phyloP scores from a whole-genome alignment of 148 eudicot genomes.

The Fallopia convolvulus region DNA sequence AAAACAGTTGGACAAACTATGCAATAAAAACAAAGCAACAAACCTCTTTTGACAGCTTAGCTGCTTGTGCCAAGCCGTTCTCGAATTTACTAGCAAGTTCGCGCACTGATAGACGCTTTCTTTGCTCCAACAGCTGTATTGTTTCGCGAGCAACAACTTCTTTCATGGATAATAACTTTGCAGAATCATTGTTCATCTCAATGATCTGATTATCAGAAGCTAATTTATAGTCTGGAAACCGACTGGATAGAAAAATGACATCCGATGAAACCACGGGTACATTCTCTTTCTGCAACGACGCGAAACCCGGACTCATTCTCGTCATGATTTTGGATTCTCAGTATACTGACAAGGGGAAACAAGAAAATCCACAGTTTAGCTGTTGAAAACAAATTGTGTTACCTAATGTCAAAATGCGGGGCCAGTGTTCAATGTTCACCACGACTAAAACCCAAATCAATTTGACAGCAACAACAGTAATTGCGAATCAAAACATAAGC shows the following conservation, averaged over 20 bases:
- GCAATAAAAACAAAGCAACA: neutral
- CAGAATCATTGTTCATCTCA: slow-evolving; percentile 49
- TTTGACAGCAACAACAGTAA: neutral
- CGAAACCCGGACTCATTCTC: slow-evolving; percentile 66
- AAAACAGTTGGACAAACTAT: neutral
- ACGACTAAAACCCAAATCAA: neutral
- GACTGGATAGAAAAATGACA: slow-evolving; percentile 67
- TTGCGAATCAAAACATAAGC: neutral
- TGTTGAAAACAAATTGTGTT: neutral
- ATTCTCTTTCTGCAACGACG: slow-evolving; percentile 67
- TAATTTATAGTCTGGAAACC: slow-evolving; percentile 81
- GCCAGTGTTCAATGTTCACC: neutral
- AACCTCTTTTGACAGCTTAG: slow-evolving; percentile 94
- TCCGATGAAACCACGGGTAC: slow-evolving; percentile 81
- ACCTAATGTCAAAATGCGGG: neutral
- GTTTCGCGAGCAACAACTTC: slow-evolving; percentile 88
- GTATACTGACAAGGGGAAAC: neutral
- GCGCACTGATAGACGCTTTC: slow-evolving; percentile 88
- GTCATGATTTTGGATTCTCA: slow-evolving; percentile 44
- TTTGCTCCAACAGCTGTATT: slow-evolving; percentile 74
- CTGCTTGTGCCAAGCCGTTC: slow-evolving; percentile 88
- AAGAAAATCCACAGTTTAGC: neutral
- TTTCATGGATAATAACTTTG: slow-evolving; percentile 59
- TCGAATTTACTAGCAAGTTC: slow-evolving; percentile 95
- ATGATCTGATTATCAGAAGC: slow-evolving; percentile 75